These are phyloP conservation scores for Cymodocea nodosa DNA, from an alignment of 116 monocot genomes.

Conservation along the genomic window DNA sequence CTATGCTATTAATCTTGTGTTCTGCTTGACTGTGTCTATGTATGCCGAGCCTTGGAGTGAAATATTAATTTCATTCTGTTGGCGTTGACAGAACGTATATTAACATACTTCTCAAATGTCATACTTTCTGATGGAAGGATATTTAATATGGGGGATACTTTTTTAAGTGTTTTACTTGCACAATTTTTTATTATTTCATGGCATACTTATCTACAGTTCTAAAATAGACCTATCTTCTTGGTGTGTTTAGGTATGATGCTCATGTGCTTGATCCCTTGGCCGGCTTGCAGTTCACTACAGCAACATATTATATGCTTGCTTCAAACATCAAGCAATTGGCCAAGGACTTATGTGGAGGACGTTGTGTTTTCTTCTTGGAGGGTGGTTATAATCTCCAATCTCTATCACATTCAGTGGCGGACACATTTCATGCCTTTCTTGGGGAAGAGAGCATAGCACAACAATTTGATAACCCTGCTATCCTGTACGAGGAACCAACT, in stretches of 20 bases:
- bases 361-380: constrained; percentile 90
- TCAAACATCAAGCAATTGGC: constrained; percentile 79
- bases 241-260: constrained; percentile 35
- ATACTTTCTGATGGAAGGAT: no score
- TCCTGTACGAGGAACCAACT: constrained; percentile 73
- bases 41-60: no score
- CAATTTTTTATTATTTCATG: not conserved
- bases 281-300: constrained; percentile 82
- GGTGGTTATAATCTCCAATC: constrained; percentile 87
- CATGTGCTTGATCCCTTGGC: constrained; percentile 89
- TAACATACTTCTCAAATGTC: no score
- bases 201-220: no score
- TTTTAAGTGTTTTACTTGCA: no score
- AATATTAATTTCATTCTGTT: no score
- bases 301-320: constrained; percentile 83
- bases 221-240: no score
- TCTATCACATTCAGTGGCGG: constrained; percentile 78
- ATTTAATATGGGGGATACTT: no score
- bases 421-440: constrained; percentile 75
- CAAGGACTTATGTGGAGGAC: constrained; percentile 62
- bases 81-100: no score
- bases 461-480: constrained; percentile 61
- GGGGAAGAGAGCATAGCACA: constrained; percentile 63
- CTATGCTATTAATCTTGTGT: no score
- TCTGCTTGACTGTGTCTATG: no score